These are phyloP conservation scores for Speleostelium caveatum DNA, from an alignment of 78 protist genomes.

Conservation along the genomic window DNA sequence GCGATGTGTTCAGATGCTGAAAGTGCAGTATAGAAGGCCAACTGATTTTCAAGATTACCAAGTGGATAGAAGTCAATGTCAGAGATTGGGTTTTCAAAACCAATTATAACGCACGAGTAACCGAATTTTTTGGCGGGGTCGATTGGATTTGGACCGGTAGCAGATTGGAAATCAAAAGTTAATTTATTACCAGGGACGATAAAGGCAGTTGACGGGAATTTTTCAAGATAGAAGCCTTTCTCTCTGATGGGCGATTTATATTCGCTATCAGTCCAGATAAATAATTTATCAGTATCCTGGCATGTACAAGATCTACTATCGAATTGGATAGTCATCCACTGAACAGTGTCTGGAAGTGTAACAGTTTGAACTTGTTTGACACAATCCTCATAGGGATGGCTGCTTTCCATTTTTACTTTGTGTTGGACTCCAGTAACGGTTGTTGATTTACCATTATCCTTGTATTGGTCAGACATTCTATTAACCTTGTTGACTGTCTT, in stretches of 20 bases:
- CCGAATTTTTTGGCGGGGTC: conserved; percentile 7
- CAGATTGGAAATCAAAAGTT: conserved; percentile 54
- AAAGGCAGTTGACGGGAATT: conserved; percentile 32
- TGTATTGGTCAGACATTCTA: no score
- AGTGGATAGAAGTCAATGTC: conserved; percentile 22
- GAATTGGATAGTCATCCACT: conserved; percentile 68
- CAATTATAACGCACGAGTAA: conserved; percentile 20
- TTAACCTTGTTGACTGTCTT: no score
- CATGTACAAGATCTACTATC: conserved; percentile 27
- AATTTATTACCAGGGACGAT: conserved; percentile 48
- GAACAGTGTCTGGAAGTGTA: conserved; percentile 20
- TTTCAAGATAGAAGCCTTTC: conserved; percentile 55
- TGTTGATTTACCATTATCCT: no score
- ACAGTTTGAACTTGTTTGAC: conserved; percentile 26
- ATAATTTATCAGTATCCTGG: conserved; percentile 7
- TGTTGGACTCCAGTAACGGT: no score
- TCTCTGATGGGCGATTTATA: background rate
- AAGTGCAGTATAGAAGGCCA: conserved; percentile 49
- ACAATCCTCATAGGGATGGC: conserved; percentile 64
- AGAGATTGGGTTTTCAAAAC: background rate
- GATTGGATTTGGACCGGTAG: conserved; percentile 1
- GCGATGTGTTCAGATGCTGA: background rate
- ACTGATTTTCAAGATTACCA: conserved; percentile 7
- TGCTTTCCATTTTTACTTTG: conserved; percentile 31
- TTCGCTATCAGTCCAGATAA: background rate